A percentile compares a stretch with the other conserved stretches of the same genome.
These are phyloP conservation scores for Ottelia alismoides DNA, from an alignment of 106 monocot species.

Conservation along the genomic window DNA sequence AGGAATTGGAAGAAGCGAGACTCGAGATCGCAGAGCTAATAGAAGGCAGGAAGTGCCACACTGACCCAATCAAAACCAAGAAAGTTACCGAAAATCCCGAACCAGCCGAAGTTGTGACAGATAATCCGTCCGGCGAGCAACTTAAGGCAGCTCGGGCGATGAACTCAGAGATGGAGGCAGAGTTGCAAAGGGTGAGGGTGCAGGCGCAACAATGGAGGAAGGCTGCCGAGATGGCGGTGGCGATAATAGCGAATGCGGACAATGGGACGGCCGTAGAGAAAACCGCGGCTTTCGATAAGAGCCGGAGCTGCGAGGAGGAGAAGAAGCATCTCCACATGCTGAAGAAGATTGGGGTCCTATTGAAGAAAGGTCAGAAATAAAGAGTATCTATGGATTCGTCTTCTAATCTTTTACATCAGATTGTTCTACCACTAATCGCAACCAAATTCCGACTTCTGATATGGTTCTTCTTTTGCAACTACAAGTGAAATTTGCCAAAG, in stretches of 20 bases:
- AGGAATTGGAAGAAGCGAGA: constrained; percentile 13
- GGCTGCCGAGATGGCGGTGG: constrained; percentile 88
- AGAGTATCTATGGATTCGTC: too few species aligned
- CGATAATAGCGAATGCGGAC: constrained; percentile 42
- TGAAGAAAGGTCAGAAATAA: constrained; percentile 73
- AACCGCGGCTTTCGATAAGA: constrained; percentile 45
- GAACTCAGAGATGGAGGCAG: constrained; percentile 55
- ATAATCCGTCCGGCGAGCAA: constrained; percentile 56
- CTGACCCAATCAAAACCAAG: constrained; percentile 22
- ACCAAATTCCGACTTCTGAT: too few species aligned
- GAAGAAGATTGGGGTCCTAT: constrained; percentile 56
- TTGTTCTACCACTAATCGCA: too few species aligned
- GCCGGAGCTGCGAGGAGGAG: constrained; percentile 25
- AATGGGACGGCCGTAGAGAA: constrained; percentile 40
- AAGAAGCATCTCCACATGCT: constrained; percentile 58
- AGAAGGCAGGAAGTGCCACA: constrained; percentile 35
- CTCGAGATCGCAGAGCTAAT: constrained; percentile 18
- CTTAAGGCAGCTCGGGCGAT: constrained; percentile 38
- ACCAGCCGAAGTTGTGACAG: constrained; percentile 28
- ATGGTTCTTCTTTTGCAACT: too few species aligned
- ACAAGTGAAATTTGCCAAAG: too few species aligned
- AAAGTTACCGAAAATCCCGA: constrained; percentile 21
- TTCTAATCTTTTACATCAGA: too few species aligned
- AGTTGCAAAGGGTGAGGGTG: constrained; percentile 64
- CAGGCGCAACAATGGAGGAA: constrained; percentile 98